Conservation (phyloP, 163 green algal genomes). For the Scenedesmus sp. region DNA sequence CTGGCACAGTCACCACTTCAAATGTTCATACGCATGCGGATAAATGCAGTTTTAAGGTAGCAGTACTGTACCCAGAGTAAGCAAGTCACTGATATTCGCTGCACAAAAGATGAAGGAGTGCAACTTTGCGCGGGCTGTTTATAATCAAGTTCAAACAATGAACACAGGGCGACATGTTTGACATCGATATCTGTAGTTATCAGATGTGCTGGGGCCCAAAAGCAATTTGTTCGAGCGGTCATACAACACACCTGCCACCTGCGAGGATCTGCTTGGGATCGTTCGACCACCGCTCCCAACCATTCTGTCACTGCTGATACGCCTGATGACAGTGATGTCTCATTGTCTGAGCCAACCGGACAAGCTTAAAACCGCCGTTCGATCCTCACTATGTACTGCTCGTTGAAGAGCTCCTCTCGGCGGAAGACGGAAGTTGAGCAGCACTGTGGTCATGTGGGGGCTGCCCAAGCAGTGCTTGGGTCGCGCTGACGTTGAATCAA, state of each 20-base stretch:
- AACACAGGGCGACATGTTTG: neutral
- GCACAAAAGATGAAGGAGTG: neutral
- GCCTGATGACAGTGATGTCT: no score
- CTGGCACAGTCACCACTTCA: no score
- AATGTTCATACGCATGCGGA: no score
- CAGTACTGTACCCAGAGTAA: neutral
- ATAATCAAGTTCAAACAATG: neutral
- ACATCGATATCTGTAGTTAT: no score
- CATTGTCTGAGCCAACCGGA: no score
- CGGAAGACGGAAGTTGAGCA: no score
- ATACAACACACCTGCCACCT: neutral
- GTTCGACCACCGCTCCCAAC: neutral
- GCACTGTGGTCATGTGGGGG: no score
- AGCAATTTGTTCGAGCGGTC: neutral
- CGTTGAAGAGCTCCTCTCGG: neutral
- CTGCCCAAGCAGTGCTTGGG: no score
- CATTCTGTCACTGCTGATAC: neutral
- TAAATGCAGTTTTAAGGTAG: no score
- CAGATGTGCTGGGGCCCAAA: neutral
- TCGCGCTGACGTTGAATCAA: no score
- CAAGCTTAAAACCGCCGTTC: neutral
- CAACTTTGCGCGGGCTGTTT: neutral
- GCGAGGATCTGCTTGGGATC: neutral
- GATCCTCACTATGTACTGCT: neutral
- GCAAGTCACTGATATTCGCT: neutral